Conservation (phyloP, 1,284 basidiomycete species). For the Leccinum variabile region DNA sequence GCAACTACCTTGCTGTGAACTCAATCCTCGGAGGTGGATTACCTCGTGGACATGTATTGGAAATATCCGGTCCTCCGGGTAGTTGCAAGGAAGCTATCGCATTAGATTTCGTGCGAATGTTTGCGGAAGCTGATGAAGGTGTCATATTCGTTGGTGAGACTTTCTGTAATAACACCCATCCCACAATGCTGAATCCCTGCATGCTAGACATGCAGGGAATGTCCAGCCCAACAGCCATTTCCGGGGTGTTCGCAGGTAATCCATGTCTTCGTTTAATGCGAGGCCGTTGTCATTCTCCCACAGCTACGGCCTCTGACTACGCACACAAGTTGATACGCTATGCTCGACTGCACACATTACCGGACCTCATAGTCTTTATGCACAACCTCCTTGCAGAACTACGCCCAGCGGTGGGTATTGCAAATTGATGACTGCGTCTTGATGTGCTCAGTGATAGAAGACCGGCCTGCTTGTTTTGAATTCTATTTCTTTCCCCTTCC, state of each 20-base stretch:
- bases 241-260: slow-evolving; percentile 43
- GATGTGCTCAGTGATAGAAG: slow-evolving; percentile 32
- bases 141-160: slow-evolving; percentile 63
- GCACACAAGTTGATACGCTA: slow-evolving; percentile 32
- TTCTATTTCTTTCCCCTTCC: slow-evolving; percentile 67
- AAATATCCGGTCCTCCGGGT: slow-evolving; percentile 74
- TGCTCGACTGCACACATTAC: slow-evolving; percentile 43
- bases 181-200: slow-evolving; percentile 14
- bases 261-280: slow-evolving; percentile 20
- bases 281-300: slow-evolving; percentile 21
- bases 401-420: slow-evolving; percentile 46
- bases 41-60: slow-evolving; percentile 57
- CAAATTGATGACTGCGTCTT: slow-evolving; percentile 16
- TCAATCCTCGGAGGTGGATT: slow-evolving; percentile 60
- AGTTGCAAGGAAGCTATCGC: slow-evolving; percentile 59
- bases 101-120: slow-evolving; percentile 47
- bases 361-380: slow-evolving; percentile 60
- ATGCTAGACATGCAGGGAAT: slow-evolving; percentile 63
- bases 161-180: background rate
- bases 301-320: slow-evolving; percentile 22
- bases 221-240: slow-evolving; percentile 49
- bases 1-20: slow-evolving; percentile 52
- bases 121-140: slow-evolving; percentile 46
- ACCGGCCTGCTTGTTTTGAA: slow-evolving; percentile 60
- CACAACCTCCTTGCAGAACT: slow-evolving; percentile 49